Percentiles rank a stretch among this genome's conserved stretches.
Evolutionary conservation across 495 filamentous ascomycete species (phyloP).

Genomic region (Elasticomyces elasticus): DNA sequence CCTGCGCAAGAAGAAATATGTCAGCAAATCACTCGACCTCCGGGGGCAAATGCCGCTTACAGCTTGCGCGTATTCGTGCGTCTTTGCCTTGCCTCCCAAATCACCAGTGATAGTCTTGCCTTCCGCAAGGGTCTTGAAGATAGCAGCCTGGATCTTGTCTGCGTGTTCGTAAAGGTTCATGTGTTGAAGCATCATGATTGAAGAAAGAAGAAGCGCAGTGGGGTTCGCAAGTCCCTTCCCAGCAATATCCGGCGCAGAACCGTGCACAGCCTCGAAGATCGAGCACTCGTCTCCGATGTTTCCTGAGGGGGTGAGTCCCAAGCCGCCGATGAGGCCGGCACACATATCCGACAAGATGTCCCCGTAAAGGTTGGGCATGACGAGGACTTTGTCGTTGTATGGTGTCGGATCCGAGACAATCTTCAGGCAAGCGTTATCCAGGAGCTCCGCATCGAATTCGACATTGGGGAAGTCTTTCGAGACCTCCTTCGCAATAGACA

Average conservation of each 20-base stretch:
- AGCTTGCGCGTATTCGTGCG: constrained; percentile 77
- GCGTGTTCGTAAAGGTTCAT: constrained; percentile 86
- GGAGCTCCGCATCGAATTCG: constrained; percentile 90
- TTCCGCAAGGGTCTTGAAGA: constrained; percentile 86
- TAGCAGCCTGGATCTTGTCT: constrained; percentile 80
- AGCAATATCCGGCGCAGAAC: constrained; percentile 94
- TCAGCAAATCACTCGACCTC: too few relatives aligned
- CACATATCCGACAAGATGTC: constrained; percentile 99
- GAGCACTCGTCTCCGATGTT: constrained; percentile 99
- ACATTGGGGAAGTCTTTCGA: constrained; percentile 89
- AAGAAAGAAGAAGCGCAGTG: constrained; percentile 79
- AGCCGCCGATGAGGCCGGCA: constrained; percentile 93
- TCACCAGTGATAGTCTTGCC: constrained; percentile 92
- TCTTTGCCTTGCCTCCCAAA: constrained; percentile 88
- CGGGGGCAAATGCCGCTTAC: too few relatives aligned
- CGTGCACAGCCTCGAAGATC: constrained; percentile 99
- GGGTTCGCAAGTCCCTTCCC: constrained; percentile 93
- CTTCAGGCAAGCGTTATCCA: constrained; percentile 98
- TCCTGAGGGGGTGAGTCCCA: constrained; percentile 91
- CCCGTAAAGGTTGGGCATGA: constrained; percentile 99
- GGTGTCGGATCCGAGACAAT: constrained; percentile 88
- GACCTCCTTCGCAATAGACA: constrained; percentile 70
- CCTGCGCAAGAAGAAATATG: too few relatives aligned
- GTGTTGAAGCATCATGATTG: constrained; percentile 99
- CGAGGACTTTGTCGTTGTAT: constrained; percentile 98